Conservation (phyloP, 2,329 filamentous ascomycete genomes). For the Xylaria sp. region DNA sequence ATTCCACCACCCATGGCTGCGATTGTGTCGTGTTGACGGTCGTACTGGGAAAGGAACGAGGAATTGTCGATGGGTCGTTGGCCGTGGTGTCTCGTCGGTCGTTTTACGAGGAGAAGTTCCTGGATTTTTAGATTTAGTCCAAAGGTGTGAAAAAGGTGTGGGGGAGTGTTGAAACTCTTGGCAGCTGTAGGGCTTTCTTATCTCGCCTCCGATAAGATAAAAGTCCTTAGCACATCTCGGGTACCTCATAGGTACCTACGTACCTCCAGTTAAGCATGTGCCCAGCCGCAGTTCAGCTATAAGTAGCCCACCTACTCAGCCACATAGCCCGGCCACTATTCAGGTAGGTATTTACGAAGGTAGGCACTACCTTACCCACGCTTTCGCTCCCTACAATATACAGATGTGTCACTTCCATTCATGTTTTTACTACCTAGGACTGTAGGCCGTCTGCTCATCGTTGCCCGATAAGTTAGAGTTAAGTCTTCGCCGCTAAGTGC, state of each 20-base stretch:
- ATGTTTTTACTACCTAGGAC: no score
- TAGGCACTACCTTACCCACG: no score
- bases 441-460: no score
- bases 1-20: constrained; percentile 83
- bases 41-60: constrained; percentile 7
- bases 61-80: constrained; percentile 31
- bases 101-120: constrained; percentile 14
- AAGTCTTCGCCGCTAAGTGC: no score
- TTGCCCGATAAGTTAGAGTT: no score
- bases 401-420: no score
- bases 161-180: constrained; percentile 19
- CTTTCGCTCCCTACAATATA: no score
- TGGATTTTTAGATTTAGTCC: constrained; percentile 38
- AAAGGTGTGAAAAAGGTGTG: constrained; percentile 19
- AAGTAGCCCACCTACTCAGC: no score
- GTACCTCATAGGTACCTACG: no score
- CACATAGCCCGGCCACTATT: not conserved
- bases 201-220: constrained; percentile 35
- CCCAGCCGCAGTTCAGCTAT: no score
- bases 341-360: no score
- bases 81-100: constrained; percentile 23
- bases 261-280: not conserved
- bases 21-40: constrained; percentile 54
- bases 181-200: constrained; percentile 39
- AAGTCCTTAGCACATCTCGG: not conserved